phyloP scores from a whole-genome alignment of 371 early-diverging fungal genomes.

The Entomophthora muscae region DNA sequence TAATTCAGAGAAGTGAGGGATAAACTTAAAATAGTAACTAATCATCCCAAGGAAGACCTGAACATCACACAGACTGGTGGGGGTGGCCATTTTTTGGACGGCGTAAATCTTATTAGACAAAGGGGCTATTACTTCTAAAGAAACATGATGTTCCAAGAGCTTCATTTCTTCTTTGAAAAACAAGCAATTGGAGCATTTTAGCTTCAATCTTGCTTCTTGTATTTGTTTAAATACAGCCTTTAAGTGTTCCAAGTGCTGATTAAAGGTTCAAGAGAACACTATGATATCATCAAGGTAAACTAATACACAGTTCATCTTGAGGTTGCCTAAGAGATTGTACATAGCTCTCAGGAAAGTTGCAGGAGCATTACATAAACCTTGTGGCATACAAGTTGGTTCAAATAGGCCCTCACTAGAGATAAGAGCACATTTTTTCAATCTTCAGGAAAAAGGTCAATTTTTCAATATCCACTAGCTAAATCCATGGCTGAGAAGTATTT shows the following conservation, averaged over 20 bases:
- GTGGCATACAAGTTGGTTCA: background rate
- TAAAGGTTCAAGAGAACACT: background rate
- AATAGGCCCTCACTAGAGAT: background rate
- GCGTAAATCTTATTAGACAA: background rate
- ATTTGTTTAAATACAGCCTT: background rate
- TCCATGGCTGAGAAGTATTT: background rate
- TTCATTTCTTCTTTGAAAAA: background rate
- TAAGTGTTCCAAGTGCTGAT: background rate
- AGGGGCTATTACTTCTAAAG: background rate
- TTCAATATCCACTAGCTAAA: background rate
- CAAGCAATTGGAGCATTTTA: background rate
- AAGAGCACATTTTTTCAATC: background rate
- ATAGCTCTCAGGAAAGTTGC: background rate
- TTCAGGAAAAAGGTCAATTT: background rate
- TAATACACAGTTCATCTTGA: background rate
- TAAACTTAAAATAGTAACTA: constrained; percentile 19
- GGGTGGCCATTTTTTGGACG: background rate
- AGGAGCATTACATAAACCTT: background rate
- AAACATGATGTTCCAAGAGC: background rate
- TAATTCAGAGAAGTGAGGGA: constrained; percentile 15
- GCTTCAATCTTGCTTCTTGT: background rate
- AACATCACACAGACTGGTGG: background rate
- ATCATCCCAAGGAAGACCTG: constrained; percentile 18
- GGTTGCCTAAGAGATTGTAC: background rate
- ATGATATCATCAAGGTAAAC: background rate